These are phyloP conservation scores for Pythium scleroteichum DNA, from an alignment of 352 stramenopile genomes.

Conservation along the genomic window DNA sequence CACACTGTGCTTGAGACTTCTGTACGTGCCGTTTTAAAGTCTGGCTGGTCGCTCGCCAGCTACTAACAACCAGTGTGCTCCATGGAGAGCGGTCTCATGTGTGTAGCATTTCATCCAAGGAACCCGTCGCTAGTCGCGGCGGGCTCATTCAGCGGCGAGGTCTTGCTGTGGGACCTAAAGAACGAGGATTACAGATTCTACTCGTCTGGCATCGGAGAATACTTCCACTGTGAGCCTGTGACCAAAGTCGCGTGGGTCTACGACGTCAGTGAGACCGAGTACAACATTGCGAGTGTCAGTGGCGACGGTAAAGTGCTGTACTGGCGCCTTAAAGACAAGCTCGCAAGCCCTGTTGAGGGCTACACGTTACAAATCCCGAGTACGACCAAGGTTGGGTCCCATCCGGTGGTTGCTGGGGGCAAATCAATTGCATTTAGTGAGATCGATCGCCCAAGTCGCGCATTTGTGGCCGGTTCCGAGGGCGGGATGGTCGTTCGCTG, in stretches of 20 bases:
- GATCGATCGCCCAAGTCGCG: constrained; percentile 67
- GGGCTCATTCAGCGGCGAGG: constrained; percentile 87
- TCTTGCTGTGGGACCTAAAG: constrained; percentile 80
- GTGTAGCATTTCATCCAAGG: constrained; percentile 81
- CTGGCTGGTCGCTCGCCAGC: too few species aligned
- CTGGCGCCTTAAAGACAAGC: constrained; percentile 87
- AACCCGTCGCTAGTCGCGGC: constrained; percentile 81
- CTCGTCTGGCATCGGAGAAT: constrained; percentile 84
- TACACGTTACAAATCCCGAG: constrained; percentile 65
- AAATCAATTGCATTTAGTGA: constrained; percentile 67
- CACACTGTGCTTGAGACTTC: constrained; percentile 78
- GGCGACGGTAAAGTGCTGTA: constrained; percentile 87
- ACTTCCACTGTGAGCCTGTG: constrained; percentile 87
- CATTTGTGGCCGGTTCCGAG: constrained; percentile 77
- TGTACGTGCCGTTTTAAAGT: constrained; percentile 29
- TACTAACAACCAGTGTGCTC: background rate
- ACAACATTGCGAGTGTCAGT: constrained; percentile 81
- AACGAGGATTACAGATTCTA: constrained; percentile 66
- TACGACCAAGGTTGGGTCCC: constrained; percentile 13
- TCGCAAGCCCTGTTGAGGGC: constrained; percentile 81
- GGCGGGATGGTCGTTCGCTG: constrained; percentile 67
- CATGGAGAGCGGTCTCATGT: constrained; percentile 84
- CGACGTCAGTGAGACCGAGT: constrained; percentile 65
- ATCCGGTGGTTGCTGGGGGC: constrained; percentile 45
- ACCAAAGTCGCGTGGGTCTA: constrained; percentile 84